Evolutionary conservation across 768 basidiomycete species (phyloP).

Genomic region (Suillus subluteus): DNA sequence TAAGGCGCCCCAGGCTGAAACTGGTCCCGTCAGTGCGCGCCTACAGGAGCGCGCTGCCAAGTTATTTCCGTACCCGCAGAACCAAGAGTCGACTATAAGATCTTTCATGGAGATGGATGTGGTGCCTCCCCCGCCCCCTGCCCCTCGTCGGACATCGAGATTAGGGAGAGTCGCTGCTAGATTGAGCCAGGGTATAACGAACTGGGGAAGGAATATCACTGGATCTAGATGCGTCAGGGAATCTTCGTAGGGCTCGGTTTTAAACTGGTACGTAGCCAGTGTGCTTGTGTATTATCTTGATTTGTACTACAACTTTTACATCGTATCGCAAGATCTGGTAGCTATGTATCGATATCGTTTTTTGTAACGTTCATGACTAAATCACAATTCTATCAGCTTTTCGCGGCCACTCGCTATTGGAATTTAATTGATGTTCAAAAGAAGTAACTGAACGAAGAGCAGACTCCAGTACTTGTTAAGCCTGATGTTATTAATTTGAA

Average conservation of each 20-base stretch:
- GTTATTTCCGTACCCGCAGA: slow-evolving; percentile 1
- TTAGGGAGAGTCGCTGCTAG: slow-evolving; percentile 27
- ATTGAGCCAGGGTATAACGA: slow-evolving; percentile 31
- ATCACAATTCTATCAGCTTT: background rate
- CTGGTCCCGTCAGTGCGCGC: background rate
- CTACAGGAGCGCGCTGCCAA: background rate
- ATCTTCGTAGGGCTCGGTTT: background rate
- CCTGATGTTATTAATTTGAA: background rate
- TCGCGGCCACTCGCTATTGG: background rate
- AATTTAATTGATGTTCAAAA: background rate
- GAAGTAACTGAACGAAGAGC: background rate
- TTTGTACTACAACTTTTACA: slow-evolving; percentile 12
- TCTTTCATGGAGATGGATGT: slow-evolving; percentile 41
- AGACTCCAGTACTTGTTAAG: background rate
- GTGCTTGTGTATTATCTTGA: slow-evolving; percentile 16
- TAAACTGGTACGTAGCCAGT: background rate
- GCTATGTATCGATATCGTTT: slow-evolving; percentile 29
- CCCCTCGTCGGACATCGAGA: slow-evolving; percentile 19
- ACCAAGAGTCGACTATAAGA: slow-evolving; percentile 13
- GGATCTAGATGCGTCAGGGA: slow-evolving; percentile 17
- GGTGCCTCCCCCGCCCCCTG: slow-evolving; percentile 9
- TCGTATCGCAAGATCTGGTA: slow-evolving; percentile 2
- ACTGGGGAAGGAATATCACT: slow-evolving; percentile 34
- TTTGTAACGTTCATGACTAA: slow-evolving; percentile 11
- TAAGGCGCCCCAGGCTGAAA: slow-evolving; percentile 3